Conservation (phyloP, 768 basidiomycete species). For the Mycena pura region DNA sequence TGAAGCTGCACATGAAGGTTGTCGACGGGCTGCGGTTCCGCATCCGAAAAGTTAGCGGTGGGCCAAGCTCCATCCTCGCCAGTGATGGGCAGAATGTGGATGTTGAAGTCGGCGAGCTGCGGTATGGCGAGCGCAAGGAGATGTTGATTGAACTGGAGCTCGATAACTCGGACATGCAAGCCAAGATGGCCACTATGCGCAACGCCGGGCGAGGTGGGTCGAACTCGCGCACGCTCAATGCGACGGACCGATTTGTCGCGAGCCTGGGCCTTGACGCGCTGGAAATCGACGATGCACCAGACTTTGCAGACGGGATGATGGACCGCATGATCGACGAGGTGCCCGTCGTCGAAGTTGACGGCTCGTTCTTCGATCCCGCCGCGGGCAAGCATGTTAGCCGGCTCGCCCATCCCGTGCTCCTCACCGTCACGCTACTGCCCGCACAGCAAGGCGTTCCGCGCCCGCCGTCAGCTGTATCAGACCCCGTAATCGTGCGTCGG, state of each 20-base stretch:
- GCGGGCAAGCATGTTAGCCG: slow-evolving; percentile 85
- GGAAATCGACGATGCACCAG: slow-evolving; percentile 71
- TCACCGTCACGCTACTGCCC: slow-evolving; percentile 91
- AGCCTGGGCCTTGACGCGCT: slow-evolving; percentile 83
- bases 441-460: slow-evolving; percentile 44
- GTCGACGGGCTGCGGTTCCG: slow-evolving; percentile 90
- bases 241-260: slow-evolving; percentile 89
- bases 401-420: slow-evolving; percentile 90
- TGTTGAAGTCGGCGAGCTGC: slow-evolving; percentile 91
- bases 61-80: slow-evolving; percentile 83
- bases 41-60: slow-evolving; percentile 94
- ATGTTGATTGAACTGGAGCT: slow-evolving; percentile 97
- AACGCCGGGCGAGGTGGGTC: slow-evolving; percentile 19
- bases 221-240: slow-evolving; percentile 60
- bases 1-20: slow-evolving; percentile 95
- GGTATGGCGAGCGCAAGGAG: slow-evolving; percentile 97
- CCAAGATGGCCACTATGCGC: slow-evolving; percentile 36
- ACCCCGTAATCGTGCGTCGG: slow-evolving; percentile 89
- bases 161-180: slow-evolving; percentile 71
- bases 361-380: slow-evolving; percentile 91
- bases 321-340: slow-evolving; percentile 97
- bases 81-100: slow-evolving; percentile 96
- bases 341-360: slow-evolving; percentile 95
- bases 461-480: slow-evolving; percentile 62
- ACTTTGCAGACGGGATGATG: slow-evolving; percentile 92